Conservation (phyloP, 2,329 filamentous ascomycete species). For the Sordariomycetes sp. region DNA sequence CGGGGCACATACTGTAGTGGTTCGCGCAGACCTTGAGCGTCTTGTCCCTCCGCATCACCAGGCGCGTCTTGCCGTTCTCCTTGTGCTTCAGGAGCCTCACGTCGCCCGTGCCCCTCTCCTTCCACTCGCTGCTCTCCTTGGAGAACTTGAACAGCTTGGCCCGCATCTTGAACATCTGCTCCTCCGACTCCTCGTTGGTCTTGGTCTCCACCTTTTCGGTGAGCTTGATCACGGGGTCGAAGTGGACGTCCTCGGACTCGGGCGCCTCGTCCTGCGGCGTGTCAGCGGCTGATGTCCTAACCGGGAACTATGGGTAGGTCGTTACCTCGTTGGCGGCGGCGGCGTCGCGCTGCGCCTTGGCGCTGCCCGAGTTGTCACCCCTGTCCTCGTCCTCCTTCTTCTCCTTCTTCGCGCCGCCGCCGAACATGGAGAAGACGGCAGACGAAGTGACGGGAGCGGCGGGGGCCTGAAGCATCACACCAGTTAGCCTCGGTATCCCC, state of each 20-base stretch:
- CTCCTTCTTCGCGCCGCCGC: constrained; percentile 93
- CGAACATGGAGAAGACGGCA: constrained; percentile 95
- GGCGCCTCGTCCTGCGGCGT: constrained; percentile 57
- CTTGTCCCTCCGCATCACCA: constrained; percentile 99
- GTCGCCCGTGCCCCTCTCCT: constrained; percentile 96
- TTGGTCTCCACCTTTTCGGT: constrained; percentile 95
- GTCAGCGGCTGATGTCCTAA: background rate
- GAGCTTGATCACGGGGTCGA: constrained; percentile 90
- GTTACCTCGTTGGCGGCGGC: constrained; percentile 46
- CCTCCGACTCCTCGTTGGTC: constrained; percentile 97
- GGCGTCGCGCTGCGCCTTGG: constrained; percentile 64
- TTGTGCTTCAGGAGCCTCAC: constrained; percentile 96
- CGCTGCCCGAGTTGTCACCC: constrained; percentile 80
- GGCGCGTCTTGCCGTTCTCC: constrained; percentile 93
- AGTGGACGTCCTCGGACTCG: constrained; percentile 89
- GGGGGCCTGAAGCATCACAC: background rate
- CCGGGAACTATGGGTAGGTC: too few species aligned
- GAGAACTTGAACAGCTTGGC: constrained; percentile 99
- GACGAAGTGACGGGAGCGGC: constrained; percentile 39
- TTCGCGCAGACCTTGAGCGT: constrained; percentile 99
- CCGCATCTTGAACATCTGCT: constrained; percentile 98
- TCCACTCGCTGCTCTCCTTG: constrained; percentile 88
- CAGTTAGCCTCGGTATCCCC: background rate
- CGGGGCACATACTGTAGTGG: constrained; percentile 72
- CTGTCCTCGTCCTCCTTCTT: constrained; percentile 79